phyloP scores from a whole-genome alignment of 768 basidiomycete species.

The Suillus spraguei region DNA sequence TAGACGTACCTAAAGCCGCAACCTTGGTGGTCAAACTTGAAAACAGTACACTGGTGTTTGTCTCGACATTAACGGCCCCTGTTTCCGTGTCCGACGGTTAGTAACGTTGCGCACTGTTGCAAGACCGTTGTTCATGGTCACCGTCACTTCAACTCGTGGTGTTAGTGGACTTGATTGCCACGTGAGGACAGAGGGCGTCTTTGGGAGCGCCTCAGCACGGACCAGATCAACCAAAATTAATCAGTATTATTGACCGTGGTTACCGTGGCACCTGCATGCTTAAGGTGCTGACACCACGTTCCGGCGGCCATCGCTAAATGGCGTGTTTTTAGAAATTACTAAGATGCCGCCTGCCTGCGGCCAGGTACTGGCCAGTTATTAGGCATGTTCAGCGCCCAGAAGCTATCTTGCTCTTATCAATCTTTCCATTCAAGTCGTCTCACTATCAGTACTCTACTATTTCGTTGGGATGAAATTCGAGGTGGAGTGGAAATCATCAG shows the following conservation, averaged over 20 bases:
- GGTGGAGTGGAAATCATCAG: conserved; percentile 38
- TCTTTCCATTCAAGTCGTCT: neutral
- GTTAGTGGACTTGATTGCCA: conserved; percentile 7
- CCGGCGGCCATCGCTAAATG: neutral
- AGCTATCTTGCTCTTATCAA: neutral
- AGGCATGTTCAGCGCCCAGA: neutral
- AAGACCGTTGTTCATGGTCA: neutral
- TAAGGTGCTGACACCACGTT: neutral
- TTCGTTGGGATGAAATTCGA: conserved; percentile 24
- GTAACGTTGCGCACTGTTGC: neutral
- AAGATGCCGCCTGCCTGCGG: neutral
- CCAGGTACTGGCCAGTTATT: neutral
- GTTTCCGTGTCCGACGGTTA: neutral
- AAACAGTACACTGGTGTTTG: neutral
- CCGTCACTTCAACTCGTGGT: neutral
- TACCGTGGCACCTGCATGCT: neutral
- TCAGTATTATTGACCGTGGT: neutral
- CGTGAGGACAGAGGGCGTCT: neutral
- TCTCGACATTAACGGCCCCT: neutral
- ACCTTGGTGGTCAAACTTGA: neutral
- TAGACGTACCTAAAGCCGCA: conserved; percentile 9
- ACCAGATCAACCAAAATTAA: neutral
- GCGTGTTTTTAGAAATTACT: neutral
- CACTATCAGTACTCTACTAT: neutral
- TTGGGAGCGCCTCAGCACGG: neutral